Base-by-base conservation (phyloP, 129 eudicot species). In the Tagetes erecta region DNA sequence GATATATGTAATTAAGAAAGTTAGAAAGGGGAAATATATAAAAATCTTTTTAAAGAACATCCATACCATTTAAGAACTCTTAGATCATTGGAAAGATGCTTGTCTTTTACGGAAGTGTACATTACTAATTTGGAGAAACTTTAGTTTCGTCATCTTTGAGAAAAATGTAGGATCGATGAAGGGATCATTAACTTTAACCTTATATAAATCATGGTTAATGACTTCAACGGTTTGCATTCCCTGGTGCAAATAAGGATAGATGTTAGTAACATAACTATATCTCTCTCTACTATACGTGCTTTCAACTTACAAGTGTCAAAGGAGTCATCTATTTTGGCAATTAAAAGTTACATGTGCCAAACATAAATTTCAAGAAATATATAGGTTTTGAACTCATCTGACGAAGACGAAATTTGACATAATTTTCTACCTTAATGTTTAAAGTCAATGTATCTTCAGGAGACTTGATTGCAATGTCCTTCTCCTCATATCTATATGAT, bases 81-180 rank as follows among this genome's bases (percentile, higher is more conserved):
- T 44, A 74, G 46, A 74, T 74, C 78, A 46, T 74, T 74, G 60
- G 78, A 62, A 45, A 74, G 78, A 35, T 62, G 47, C 4, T 35
- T 4, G 78, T 14, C 78, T 62, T 31, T 34, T 4, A n/a, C 4
- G n/a, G 20, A 74, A 74, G 78, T 34, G 37, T 60, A 74, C 4
- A 27, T 71, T 55, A 38, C 66, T 71, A 20, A 71, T 71, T 45
- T 42, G 31, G 41, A 68, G 57, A 68, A 68, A 68, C 33, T 68
- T 68, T 4, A 68, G 72, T 31, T 49, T 68, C 41, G 3, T 31
- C 76, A 74, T 74, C 47, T 44, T 62, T 34, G 70, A 45, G 70
- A 74, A 74, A 46, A 59, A 74, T 3, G 45, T 30, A 74, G 42
- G 78, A 74, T 74, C 58, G 45, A 3, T 31, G 6, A 37, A 7